These are phyloP conservation scores for Colletotrichum tanaceti DNA, from an alignment of 2,329 filamentous ascomycete species.

Conservation along the genomic window DNA sequence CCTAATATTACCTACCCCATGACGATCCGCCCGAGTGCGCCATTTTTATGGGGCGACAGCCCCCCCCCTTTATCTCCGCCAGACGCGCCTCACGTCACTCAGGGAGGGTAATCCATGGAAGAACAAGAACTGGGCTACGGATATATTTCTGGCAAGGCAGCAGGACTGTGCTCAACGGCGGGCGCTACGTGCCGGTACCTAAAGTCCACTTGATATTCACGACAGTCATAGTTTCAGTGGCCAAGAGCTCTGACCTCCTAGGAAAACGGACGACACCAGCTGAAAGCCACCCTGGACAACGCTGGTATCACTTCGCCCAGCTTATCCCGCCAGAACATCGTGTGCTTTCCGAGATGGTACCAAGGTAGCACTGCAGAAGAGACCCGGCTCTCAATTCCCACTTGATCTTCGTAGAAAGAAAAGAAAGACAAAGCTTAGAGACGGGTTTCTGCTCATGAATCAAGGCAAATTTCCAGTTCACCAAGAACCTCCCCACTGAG, in stretches of 20 bases:
- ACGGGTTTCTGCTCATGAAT: no score
- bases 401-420: not conserved
- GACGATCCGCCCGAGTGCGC: constrained; percentile 17
- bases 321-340: not conserved
- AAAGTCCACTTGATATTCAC: constrained; percentile 15
- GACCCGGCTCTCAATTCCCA: not conserved
- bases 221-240: constrained; percentile 35
- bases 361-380: not conserved
- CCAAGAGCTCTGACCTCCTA: constrained; percentile 29
- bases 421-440: not conserved
- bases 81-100: not conserved
- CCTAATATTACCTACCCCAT: constrained; percentile 7
- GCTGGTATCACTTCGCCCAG: not conserved
- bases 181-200: not conserved
- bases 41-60: constrained; percentile 5
- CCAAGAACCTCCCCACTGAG: not conserved
- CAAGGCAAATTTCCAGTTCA: not conserved
- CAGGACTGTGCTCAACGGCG: constrained; percentile 23
- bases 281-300: constrained; percentile 1
- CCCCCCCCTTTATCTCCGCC: no score
- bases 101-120: constrained; percentile 10
- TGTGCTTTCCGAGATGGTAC: not conserved
- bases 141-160: not conserved
- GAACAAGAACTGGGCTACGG: constrained; percentile 6
- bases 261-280: constrained; percentile 21